Percentiles rank a stretch among this genome's conserved stretches.
These are phyloP conservation scores for Cymbidium sinense DNA, from an alignment of 106 monocot species.

Conservation along the genomic window DNA sequence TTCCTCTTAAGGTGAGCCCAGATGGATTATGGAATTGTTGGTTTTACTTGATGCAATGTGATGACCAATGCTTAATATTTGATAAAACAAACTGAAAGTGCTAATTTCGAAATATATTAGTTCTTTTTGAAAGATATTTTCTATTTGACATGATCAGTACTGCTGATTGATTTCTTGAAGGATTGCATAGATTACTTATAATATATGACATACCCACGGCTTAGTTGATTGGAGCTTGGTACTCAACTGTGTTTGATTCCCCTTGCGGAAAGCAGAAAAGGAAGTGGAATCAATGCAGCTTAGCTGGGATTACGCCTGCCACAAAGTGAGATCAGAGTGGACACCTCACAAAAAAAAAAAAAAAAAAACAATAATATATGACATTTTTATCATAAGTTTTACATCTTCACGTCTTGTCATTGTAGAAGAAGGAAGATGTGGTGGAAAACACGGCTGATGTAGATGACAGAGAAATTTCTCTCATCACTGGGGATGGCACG, in stretches of 20 bases:
- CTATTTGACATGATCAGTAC: not conserved
- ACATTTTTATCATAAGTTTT: not conserved
- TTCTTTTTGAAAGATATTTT: not conserved
- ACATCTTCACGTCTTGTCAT: not conserved
- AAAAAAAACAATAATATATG: too few relatives aligned
- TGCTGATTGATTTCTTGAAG: not conserved
- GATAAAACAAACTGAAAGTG: too few relatives aligned
- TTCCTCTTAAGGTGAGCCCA: conserved; percentile 11
- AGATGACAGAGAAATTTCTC: conserved; percentile 14
- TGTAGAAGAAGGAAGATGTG: conserved; percentile 9
- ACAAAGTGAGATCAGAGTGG: too few relatives aligned
- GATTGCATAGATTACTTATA: not conserved
- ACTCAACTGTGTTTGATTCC: too few relatives aligned
- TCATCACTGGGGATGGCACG: conserved; percentile 48
- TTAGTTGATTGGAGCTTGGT: too few relatives aligned
- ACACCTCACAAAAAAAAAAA: too few relatives aligned
- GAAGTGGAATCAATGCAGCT: too few relatives aligned
- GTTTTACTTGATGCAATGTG: not conserved
- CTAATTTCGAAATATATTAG: too few relatives aligned
- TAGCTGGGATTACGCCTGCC: too few relatives aligned
- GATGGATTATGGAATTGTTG: not conserved
- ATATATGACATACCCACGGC: too few relatives aligned
- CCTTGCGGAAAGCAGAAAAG: too few relatives aligned
- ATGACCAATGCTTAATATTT: too few relatives aligned
- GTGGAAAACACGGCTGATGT: not conserved